A percentile compares a stretch with the other conserved stretches of the same genome.
These are phyloP conservation scores for Coemansia sp. DNA, from an alignment of 192 early-diverging fungal genomes.

Conservation along the genomic window DNA sequence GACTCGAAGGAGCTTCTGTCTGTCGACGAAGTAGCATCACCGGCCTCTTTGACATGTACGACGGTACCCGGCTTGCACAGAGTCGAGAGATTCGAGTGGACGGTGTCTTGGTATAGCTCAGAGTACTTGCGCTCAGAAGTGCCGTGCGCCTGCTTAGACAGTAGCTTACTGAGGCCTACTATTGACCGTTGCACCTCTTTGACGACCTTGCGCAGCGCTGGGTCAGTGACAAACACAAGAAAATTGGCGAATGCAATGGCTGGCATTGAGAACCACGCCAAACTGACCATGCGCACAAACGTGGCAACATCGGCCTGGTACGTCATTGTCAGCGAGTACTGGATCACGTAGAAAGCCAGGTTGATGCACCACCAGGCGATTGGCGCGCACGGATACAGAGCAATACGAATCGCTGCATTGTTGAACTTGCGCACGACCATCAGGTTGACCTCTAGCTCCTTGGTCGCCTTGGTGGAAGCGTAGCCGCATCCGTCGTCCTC, in stretches of 20 bases:
- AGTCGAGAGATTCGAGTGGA: background rate
- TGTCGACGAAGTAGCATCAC: background rate
- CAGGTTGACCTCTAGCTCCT: slow-evolving; percentile 18
- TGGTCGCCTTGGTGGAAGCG: slow-evolving; percentile 4
- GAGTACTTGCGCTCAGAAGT: background rate
- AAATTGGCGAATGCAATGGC: slow-evolving; percentile 22
- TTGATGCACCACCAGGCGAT: slow-evolving; percentile 20
- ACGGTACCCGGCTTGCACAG: background rate
- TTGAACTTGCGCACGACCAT: slow-evolving; percentile 34
- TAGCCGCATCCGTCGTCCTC: background rate
- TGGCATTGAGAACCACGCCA: slow-evolving; percentile 19
- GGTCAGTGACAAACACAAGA: slow-evolving; percentile 36
- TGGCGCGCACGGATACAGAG: slow-evolving; percentile 35
- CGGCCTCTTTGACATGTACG: background rate
- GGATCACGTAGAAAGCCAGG: slow-evolving; percentile 14
- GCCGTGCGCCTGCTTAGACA: background rate
- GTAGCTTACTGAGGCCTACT: background rate
- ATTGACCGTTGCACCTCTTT: slow-evolving; percentile 14
- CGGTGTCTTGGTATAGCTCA: background rate
- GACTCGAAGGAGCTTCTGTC: slow-evolving; percentile 5
- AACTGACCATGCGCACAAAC: background rate
- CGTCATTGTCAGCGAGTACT: slow-evolving; percentile 30
- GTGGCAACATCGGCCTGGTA: slow-evolving; percentile 9
- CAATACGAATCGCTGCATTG: slow-evolving; percentile 39
- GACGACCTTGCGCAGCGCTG: slow-evolving; percentile 20